Percentiles rank a stretch among this genome's conserved stretches.
Evolutionary conservation across 2,329 filamentous ascomycete species (phyloP).

Genomic region (Metarhizium sp.): DNA sequence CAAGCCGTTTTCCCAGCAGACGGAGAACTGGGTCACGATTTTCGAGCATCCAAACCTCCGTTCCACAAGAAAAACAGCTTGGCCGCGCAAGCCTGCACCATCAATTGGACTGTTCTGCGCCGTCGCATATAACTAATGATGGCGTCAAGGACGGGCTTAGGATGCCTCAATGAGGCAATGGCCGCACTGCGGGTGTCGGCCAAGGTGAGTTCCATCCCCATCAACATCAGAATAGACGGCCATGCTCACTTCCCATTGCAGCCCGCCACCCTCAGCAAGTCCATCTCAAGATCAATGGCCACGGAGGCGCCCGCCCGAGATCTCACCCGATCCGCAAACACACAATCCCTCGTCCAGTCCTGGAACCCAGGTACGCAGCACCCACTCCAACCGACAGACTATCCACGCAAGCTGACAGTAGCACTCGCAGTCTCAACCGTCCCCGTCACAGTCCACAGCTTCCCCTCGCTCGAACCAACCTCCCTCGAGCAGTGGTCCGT

Average conservation of each 20-base stretch:
- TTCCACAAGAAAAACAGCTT: slow-evolving; percentile 2
- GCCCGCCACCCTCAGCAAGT: slow-evolving; percentile 24
- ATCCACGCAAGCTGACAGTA: neutral
- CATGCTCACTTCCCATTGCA: slow-evolving; percentile 11
- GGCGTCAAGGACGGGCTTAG: slow-evolving; percentile 30
- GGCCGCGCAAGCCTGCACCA: neutral
- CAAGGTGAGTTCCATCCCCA: slow-evolving; percentile 16
- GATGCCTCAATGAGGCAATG: slow-evolving; percentile 44
- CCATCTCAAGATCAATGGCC: slow-evolving; percentile 47
- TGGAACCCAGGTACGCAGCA: slow-evolving; percentile 35
- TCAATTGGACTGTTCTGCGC: neutral
- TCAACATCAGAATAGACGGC: neutral
- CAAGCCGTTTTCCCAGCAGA: slow-evolving; percentile 12
- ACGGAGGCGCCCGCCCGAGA: slow-evolving; percentile 36
- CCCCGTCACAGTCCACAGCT: slow-evolving; percentile 78
- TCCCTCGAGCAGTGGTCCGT: slow-evolving; percentile 68
- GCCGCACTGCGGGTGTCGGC: slow-evolving; percentile 36
- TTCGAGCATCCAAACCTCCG: slow-evolving; percentile 7
- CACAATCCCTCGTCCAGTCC: slow-evolving; percentile 26
- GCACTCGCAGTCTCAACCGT: slow-evolving; percentile 47
- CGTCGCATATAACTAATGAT: slow-evolving; percentile 1
- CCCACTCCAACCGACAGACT: neutral
- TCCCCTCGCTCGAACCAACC: slow-evolving; percentile 79
- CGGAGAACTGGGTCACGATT: slow-evolving; percentile 17
- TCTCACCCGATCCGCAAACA: slow-evolving; percentile 24